These are phyloP conservation scores for Orobanche coerulescens DNA, from an alignment of 257 asterid genomes.

Conservation along the genomic window DNA sequence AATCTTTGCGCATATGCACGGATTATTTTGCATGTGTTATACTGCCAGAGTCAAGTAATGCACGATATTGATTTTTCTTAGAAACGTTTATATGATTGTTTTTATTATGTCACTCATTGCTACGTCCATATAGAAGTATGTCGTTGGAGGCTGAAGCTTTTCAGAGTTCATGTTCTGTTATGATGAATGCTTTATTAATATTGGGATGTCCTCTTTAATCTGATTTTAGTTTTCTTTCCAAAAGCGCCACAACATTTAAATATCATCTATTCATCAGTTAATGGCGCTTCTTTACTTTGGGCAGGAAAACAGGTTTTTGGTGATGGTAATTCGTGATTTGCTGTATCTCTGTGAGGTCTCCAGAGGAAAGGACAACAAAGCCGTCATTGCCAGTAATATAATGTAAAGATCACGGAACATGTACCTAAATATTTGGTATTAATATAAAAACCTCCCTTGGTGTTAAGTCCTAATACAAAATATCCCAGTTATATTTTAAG, in stretches of 20 bases:
- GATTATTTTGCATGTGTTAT: not conserved
- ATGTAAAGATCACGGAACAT: slow-evolving; percentile 48
- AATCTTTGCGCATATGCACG: not conserved
- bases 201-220: not conserved
- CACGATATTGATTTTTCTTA: not conserved
- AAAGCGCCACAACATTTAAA: not conserved
- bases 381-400: slow-evolving; percentile 97
- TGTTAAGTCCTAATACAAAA: not conserved
- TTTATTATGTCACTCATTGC: not conserved
- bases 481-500: too few species aligned
- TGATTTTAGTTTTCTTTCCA: not conserved
- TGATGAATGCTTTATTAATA: not conserved
- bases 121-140: not conserved
- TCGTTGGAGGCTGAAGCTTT: not conserved
- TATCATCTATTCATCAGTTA: not conserved
- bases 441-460: not conserved
- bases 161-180: not conserved
- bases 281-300: slow-evolving; percentile 14
- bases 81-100: not conserved
- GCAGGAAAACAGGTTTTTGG: slow-evolving; percentile 96
- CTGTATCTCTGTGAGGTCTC: slow-evolving; percentile 92
- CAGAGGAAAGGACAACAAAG: slow-evolving; percentile 97
- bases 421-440: not conserved
- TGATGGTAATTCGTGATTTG: slow-evolving; percentile 96
- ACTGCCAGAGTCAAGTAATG: not conserved